These are phyloP conservation scores for Sapria himalayana DNA, from an alignment of 345 rosid genomes.

Conservation along the genomic window DNA sequence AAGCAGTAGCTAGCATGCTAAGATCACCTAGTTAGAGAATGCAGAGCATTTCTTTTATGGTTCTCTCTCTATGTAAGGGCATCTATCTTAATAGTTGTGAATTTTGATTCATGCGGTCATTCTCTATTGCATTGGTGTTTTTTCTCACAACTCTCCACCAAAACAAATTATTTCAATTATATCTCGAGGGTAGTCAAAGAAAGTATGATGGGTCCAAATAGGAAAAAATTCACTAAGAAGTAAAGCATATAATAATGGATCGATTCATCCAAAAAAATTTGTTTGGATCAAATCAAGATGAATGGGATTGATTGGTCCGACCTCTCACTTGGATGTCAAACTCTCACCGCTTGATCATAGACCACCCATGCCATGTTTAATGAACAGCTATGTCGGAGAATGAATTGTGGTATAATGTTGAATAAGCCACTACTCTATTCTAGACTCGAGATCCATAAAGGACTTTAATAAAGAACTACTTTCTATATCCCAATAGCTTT, in stretches of 20 bases:
- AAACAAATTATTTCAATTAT: conserved; percentile 3
- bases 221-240: conserved; percentile 4
- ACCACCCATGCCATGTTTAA: conserved; percentile 2
- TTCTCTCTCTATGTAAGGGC: conserved; percentile 5
- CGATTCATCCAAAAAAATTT: conserved; percentile 7
- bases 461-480: too few species aligned
- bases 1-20: neutral
- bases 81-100: conserved; percentile 5
- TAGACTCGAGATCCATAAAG: conserved; percentile 2
- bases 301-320: conserved; percentile 1
- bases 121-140: conserved; percentile 4
- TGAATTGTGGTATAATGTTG: conserved; percentile 3
- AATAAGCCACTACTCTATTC: conserved; percentile 1
- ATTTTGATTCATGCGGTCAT: conserved; percentile 1
- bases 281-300: conserved; percentile 1
- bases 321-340: conserved; percentile 1
- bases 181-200: conserved; percentile 1
- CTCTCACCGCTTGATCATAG: neutral
- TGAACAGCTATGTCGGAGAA: conserved; percentile 1
- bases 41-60: too few species aligned
- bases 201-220: neutral
- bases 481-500: too few species aligned
- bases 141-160: conserved; percentile 4
- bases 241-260: conserved; percentile 7
- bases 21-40: conserved; percentile 4